Conservation (phyloP, 495 filamentous ascomycete genomes). For the Neurospora sp. region DNA sequence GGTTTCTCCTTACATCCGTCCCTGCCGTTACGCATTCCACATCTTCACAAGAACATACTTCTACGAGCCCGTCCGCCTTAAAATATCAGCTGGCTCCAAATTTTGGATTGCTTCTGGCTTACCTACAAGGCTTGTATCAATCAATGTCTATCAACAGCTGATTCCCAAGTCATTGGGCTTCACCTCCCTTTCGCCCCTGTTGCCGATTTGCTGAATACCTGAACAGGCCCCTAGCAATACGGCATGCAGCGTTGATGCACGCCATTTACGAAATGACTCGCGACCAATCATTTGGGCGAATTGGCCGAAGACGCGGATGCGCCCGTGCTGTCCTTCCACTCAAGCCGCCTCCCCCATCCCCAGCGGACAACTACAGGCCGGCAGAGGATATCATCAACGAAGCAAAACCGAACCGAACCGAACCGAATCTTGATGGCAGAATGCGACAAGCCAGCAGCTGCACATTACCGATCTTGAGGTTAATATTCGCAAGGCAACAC, state of each 20-base stretch:
- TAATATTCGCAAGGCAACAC: not conserved
- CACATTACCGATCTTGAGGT: not conserved
- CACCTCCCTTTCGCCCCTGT: not conserved
- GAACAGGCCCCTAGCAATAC: not conserved
- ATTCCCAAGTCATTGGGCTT: not conserved
- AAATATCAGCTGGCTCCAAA: not conserved
- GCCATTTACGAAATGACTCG: not conserved
- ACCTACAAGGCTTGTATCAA: not conserved
- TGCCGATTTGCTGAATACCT: not conserved
- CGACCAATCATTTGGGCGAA: not conserved
- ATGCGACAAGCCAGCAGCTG: not conserved
- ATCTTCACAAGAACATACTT: not conserved
- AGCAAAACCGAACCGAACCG: not conserved
- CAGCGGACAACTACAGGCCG: not conserved
- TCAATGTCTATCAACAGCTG: not conserved
- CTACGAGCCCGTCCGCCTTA: not conserved
- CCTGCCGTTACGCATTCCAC: not conserved
- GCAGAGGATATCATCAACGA: not conserved
- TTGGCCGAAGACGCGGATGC: not conserved
- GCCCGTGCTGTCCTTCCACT: not conserved
- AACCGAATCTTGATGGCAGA: not conserved
- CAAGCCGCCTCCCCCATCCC: not conserved
- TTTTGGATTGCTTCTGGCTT: not conserved
- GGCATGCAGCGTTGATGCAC: not conserved
- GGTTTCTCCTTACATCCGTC: not conserved